These are phyloP conservation scores for Globisporangium middletonii DNA, from an alignment of 352 stramenopile genomes.

Conservation along the genomic window DNA sequence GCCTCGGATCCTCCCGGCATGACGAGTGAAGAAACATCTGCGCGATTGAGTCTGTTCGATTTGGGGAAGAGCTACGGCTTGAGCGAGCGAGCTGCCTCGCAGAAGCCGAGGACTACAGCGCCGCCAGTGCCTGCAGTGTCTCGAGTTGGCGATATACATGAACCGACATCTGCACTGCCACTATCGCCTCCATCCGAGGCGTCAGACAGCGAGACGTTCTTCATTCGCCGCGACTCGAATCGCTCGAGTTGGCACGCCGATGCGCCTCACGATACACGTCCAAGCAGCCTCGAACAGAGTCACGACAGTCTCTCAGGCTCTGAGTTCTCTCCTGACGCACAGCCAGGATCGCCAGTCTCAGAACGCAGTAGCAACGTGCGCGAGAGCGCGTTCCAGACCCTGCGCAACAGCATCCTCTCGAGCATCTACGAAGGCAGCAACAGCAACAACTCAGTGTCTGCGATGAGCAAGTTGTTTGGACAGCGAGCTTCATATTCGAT, in stretches of 20 bases:
- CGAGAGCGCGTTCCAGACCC: constrained; percentile 8
- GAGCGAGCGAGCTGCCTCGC: constrained; percentile 1
- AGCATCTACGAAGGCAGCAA: constrained; percentile 10
- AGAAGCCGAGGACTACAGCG: not conserved
- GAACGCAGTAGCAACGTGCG: not conserved
- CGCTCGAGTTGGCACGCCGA: constrained; percentile 2
- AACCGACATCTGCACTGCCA: not conserved
- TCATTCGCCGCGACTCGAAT: constrained; percentile 17
- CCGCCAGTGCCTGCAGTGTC: no score
- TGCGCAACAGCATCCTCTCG: constrained; percentile 15
- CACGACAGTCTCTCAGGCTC: constrained; percentile 3
- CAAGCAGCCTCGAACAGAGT: not conserved
- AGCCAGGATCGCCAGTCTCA: not conserved
- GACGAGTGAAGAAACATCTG: constrained; percentile 14
- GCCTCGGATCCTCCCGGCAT: not conserved
- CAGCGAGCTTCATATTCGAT: constrained; percentile 2
- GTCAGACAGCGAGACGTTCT: constrained; percentile 14
- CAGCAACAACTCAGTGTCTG: not conserved
- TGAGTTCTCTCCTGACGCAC: not conserved
- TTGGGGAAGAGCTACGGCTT: constrained; percentile 27
- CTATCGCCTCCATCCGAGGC: constrained; percentile 1
- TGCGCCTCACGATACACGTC: not conserved
- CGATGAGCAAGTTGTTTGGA: not conserved
- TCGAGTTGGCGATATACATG: not conserved
- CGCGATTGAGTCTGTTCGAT: constrained; percentile 35